Evolutionary conservation across 129 eudicot genomes (phyloP), one percentile per base, ranked within the genome.

Genomic region (Flaveria sonorensis): DNA sequence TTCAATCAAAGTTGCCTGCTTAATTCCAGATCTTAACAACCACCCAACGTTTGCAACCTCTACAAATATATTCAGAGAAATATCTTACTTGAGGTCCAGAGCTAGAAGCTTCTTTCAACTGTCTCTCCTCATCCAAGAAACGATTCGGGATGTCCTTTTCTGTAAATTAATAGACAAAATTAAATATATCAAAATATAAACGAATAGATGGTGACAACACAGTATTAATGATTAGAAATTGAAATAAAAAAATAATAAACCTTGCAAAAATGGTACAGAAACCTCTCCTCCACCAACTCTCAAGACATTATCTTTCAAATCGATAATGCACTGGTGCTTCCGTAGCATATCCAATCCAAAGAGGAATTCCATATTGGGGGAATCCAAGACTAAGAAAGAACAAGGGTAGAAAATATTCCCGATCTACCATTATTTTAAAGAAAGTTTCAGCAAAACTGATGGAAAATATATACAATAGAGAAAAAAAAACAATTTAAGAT

Each of bases 281-380:
- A 94, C 97, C 87, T 94, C 98, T 67, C 97, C 97, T 78, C 97
- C 97, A 40, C 97, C 98, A 84, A 94, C 92, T 89, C 98, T 86
- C 83, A 94, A 70, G 42, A 94, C 96, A 74, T 89, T 94, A 21
- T 94, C 98, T 83, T 94, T 94, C 76, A 94, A 86, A 91, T 94
- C 98, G 72, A 94, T 94, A 51, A 82, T 80, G 90, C 98, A 94
- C 86, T 94, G 98, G 72, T 91, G 97, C 88, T 91, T 91, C 45
- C 92, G 96, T 3, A 94, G 97, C 98, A 94, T 94, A 76, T 94
- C 97, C 78, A 94, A 68, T 47, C 98, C 97, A 89, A 94, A 94
- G 9, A 94, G 98, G 71, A 94, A 94, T 51, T 91, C 98, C 97
- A 94, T 94, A 78, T 94, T 91, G 60, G 96, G 93, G 20, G 98